Evolutionary conservation across 1,139 yeast species (phyloP), one percentile per base, ranked within the genome.

Genomic region (Pichia cactophila): DNA sequence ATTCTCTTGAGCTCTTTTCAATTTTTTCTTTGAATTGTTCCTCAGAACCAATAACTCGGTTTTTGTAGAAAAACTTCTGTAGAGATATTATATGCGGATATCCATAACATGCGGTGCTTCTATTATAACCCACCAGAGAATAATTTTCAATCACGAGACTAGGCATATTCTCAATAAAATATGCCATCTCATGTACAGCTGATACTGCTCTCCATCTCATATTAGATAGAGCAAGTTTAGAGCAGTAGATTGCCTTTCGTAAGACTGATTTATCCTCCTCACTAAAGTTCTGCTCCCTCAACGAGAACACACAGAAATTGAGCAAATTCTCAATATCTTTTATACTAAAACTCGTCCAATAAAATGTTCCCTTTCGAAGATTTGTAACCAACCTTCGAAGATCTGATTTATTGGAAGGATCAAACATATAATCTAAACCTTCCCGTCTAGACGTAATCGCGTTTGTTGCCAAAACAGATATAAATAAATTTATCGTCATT

Each of bases 401-500:
- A 54, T 81, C 82, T 37, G 62, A 66, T 42, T 78, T 69, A 56
- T 81, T 82, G 0, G 74, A 63, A 0, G 81, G 76, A 65, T 82
- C 83, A 58, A 83, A 82, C 86, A 83, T 80, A 61, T 80, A 83
- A 62, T 83, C 89, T 37, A 74, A 69, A 55, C 78, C 90, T 14
- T 71, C 74, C 44, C 88, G 64, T 59, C 82, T 87, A 0, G 88
- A 81, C 3, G 87, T 78, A 2, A 83, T 85, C 0, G 89, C 86
- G 68, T 83, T 83, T 1, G 81, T 80, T 0, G 87, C 86, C 46
- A 83, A 67, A 1, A 82, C 86, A 0, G 87, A 78, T 6, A 78
- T 74, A 60, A 83, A 83, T 14, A 83, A 63, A 58, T 83, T 82
- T 14, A 81, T 70, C 0, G 87, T 76, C 26, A 82, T 56, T 52